phyloP scores from a whole-genome alignment of 371 early-diverging fungal species.

The Vairimorpha necatrix region DNA sequence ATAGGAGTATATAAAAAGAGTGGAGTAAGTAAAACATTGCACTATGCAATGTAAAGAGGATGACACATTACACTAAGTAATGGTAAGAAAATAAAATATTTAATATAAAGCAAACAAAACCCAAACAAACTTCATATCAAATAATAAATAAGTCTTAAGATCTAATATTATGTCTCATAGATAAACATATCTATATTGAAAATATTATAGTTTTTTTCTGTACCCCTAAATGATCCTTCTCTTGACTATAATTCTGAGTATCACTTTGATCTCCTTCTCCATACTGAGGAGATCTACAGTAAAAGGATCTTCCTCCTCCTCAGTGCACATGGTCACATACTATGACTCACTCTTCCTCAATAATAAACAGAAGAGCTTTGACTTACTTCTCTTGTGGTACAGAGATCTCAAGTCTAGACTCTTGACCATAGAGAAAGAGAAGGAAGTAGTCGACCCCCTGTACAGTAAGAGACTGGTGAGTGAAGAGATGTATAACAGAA shows the following conservation, averaged over 20 bases:
- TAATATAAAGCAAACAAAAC: background rate
- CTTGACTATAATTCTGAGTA: background rate
- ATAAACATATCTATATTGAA: too few relatives aligned
- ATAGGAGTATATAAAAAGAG: conserved; percentile 79
- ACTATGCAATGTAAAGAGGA: conserved; percentile 15
- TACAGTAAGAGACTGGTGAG: conserved; percentile 36
- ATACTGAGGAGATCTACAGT: background rate
- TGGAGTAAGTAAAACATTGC: conserved; percentile 16
- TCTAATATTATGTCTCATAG: too few relatives aligned
- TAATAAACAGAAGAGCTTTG: conserved; percentile 2
- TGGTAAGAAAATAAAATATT: background rate
- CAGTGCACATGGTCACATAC: background rate
- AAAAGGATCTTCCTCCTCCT: background rate
- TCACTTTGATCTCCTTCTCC: background rate
- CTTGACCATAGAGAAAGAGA: conserved; percentile 28
- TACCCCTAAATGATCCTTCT: conserved; percentile 2
- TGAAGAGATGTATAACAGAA: conserved; percentile 23
- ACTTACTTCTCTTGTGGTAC: conserved; percentile 12
- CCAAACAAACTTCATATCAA: too few relatives aligned
- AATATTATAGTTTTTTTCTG: too few relatives aligned
- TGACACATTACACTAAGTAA: background rate
- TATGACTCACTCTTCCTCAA: background rate
- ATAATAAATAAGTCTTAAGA: too few relatives aligned
- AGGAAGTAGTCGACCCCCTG: conserved; percentile 10
- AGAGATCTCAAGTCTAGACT: background rate